A percentile compares a stretch with the other conserved stretches of the same genome.
These are phyloP conservation scores for Cystofilobasidium ferigula DNA, from an alignment of 768 basidiomycete genomes.

Conservation along the genomic window DNA sequence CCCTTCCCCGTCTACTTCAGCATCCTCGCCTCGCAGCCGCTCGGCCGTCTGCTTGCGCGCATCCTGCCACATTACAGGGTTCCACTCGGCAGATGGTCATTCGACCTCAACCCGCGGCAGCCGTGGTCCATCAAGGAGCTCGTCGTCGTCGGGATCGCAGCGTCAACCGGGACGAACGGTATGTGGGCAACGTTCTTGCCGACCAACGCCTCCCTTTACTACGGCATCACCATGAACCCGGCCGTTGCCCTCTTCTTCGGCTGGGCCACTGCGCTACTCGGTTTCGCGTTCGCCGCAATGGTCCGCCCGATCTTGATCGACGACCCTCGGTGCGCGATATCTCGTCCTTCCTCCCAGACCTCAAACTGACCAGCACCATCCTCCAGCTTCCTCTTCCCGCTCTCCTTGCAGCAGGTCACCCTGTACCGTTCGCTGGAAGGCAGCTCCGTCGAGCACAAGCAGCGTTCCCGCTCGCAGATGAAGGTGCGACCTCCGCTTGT, in stretches of 20 bases:
- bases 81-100: not conserved
- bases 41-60: not conserved
- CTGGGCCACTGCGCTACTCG: not conserved
- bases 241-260: not conserved
- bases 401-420: not conserved
- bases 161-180: not conserved
- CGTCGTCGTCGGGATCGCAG: not conserved
- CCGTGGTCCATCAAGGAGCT: not conserved
- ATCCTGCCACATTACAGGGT: not conserved
- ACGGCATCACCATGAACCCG: not conserved
- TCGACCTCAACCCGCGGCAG: not conserved
- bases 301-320: not conserved
- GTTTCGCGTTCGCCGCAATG: not conserved
- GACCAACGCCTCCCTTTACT: not conserved
- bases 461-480: not conserved
- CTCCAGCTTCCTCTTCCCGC: not conserved
- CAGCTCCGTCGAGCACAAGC: not conserved
- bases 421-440: not conserved
- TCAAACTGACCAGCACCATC: too few relatives aligned
- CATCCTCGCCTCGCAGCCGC: not conserved
- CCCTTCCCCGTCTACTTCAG: not conserved
- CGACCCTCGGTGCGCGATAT: not conserved
- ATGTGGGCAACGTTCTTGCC: not conserved
- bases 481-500: not conserved
- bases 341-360: too few relatives aligned